A percentile compares a stretch with the other conserved stretches of the same genome.
Evolutionary conservation across 2,329 filamentous ascomycete genomes (phyloP).

Genomic region (Sphaerulina vaccinii): DNA sequence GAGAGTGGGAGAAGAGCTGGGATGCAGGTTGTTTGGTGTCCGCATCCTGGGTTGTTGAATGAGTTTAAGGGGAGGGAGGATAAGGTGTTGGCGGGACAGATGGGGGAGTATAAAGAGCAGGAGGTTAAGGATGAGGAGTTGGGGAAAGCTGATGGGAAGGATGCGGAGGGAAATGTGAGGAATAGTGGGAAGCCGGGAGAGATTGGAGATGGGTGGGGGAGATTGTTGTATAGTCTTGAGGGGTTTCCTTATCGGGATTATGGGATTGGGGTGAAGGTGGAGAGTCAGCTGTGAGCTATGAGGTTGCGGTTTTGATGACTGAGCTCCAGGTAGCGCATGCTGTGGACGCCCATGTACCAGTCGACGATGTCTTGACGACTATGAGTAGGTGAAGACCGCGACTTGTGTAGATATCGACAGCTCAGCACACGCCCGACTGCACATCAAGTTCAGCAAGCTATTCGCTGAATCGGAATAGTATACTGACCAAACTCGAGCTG

Average conservation of each 20-base stretch:
- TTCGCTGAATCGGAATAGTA: no score
- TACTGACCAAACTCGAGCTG: no score
- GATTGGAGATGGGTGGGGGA: conserved; percentile 61
- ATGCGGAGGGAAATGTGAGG: conserved; percentile 5
- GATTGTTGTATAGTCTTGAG: conserved; percentile 54
- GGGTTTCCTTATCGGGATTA: conserved; percentile 61
- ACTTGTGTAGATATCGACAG: no score
- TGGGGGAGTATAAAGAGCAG: conserved; percentile 64
- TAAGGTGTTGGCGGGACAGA: conserved; percentile 79
- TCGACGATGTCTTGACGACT: no score
- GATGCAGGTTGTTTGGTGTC: conserved; percentile 93
- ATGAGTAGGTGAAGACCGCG: no score
- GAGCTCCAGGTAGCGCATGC: no score
- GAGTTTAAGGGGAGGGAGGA: conserved; percentile 75
- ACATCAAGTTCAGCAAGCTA: no score
- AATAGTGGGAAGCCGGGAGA: conserved; percentile 42
- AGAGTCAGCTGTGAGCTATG: conserved; percentile 17
- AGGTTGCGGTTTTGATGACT: no score
- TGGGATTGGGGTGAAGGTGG: conserved; percentile 48
- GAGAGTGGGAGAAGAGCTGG: conserved; percentile 87
- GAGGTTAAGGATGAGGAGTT: conserved; percentile 37
- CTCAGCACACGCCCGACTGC: no score
- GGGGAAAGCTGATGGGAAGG: conserved; percentile 28
- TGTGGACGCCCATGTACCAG: no score
- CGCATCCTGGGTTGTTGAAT: conserved; percentile 73